Percentiles rank a stretch among this genome's conserved stretches.
These are phyloP conservation scores for Chlamydomonas incerta DNA, from an alignment of 139 green algal species.

Conservation along the genomic window DNA sequence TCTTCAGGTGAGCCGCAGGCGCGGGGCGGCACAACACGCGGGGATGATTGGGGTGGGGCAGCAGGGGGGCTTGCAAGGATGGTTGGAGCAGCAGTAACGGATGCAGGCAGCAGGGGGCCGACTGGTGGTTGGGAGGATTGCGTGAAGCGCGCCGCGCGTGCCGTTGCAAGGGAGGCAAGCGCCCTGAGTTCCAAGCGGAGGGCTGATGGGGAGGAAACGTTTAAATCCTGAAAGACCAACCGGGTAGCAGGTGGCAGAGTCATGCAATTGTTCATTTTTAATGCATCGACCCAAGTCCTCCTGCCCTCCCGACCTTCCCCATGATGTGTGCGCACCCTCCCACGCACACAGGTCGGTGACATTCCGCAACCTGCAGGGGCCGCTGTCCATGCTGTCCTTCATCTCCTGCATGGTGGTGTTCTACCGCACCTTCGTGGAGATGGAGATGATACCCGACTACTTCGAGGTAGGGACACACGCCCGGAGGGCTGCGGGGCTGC, in stretches of 20 bases:
- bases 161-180: no score
- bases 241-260: no score
- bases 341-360: slow-evolving; percentile 12
- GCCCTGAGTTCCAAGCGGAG: no score
- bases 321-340: background rate
- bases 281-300: no score
- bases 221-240: no score
- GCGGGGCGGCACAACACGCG: no score
- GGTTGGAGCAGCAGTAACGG: background rate
- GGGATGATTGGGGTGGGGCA: background rate
- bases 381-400: background rate
- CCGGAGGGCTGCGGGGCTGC: background rate
- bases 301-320: background rate
- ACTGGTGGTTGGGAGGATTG: background rate
- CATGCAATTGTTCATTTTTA: no score
- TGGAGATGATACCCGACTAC: background rate
- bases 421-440: background rate
- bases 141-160: background rate
- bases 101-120: background rate
- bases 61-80: background rate
- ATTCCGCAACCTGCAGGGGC: slow-evolving; percentile 31
- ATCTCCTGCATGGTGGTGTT: slow-evolving; percentile 4
- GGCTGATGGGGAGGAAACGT: no score
- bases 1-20: slow-evolving; percentile 38
- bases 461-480: background rate